These are phyloP conservation scores for Mucor racemosus DNA, from an alignment of 371 early-diverging fungal genomes.

Conservation along the genomic window DNA sequence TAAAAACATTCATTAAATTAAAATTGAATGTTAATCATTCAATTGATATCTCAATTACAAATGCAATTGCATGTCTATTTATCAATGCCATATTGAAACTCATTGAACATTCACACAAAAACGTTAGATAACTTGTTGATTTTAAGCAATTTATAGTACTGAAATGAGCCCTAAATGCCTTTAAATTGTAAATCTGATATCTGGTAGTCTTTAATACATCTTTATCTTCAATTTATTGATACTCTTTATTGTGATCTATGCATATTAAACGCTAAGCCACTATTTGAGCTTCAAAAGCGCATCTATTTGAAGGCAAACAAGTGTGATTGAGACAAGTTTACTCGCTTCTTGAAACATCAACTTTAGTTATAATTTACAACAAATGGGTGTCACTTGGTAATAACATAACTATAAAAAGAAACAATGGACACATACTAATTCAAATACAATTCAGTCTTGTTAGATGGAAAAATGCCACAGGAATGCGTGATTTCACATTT, in stretches of 20 bases:
- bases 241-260: background rate
- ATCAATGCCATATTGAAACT: too few relatives aligned
- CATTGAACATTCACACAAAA: too few relatives aligned
- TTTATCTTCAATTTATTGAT: background rate
- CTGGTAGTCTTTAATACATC: background rate
- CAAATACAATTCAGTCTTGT: constrained; percentile 37
- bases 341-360: background rate
- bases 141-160: too few relatives aligned
- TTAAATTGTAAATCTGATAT: too few relatives aligned
- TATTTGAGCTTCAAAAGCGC: background rate
- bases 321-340: background rate
- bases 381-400: constrained; percentile 48
- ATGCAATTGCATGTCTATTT: too few relatives aligned
- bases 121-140: too few relatives aligned
- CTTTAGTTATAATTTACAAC: too few relatives aligned
- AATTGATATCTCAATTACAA: too few relatives aligned
- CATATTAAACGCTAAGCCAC: constrained; percentile 4
- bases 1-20: too few relatives aligned
- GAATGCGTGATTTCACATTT: constrained; percentile 53
- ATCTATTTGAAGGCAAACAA: background rate
- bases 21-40: too few relatives aligned
- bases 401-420: background rate
- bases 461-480: constrained; percentile 60
- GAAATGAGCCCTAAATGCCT: too few relatives aligned
- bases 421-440: background rate